phyloP scores from a whole-genome alignment of 345 rosid species.

The Xanthoceras sorbifolium region DNA sequence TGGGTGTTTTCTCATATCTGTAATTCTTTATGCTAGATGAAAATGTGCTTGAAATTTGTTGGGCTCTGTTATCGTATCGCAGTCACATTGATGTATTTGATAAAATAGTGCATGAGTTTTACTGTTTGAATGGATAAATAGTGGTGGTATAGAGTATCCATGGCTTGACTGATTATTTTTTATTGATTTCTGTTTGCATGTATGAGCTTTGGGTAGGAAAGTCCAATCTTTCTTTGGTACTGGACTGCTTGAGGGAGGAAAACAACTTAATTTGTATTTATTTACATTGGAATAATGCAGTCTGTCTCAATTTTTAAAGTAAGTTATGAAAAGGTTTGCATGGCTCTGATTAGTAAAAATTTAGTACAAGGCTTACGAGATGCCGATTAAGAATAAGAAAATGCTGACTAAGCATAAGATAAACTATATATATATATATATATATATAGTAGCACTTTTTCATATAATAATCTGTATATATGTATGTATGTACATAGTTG shows the following conservation, averaged over 20 bases:
- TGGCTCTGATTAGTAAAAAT: too few relatives aligned
- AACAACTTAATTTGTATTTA: neutral
- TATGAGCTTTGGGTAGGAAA: neutral
- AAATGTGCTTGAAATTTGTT: neutral
- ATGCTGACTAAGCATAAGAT: too few relatives aligned
- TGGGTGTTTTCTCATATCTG: neutral
- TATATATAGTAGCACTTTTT: too few relatives aligned
- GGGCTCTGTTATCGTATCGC: neutral
- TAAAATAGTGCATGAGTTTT: neutral
- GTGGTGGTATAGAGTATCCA: neutral
- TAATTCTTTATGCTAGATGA: neutral
- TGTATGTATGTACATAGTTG: too few relatives aligned
- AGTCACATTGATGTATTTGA: neutral
- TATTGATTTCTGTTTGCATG: neutral
- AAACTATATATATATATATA: too few relatives aligned
- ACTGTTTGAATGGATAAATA: neutral
- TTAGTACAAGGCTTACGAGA: too few relatives aligned
- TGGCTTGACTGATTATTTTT: neutral
- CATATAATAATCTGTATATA: too few relatives aligned
- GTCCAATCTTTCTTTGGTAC: neutral
- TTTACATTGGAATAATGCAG: neutral
- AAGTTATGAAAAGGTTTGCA: too few relatives aligned
- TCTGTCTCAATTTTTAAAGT: too few relatives aligned
- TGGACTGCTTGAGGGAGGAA: neutral
- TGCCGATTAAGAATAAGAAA: too few relatives aligned